A percentile compares a stretch with the other conserved stretches of the same genome.
Evolutionary conservation across 2,329 filamentous ascomycete genomes (phyloP).

Genomic region (Monascus ruber): DNA sequence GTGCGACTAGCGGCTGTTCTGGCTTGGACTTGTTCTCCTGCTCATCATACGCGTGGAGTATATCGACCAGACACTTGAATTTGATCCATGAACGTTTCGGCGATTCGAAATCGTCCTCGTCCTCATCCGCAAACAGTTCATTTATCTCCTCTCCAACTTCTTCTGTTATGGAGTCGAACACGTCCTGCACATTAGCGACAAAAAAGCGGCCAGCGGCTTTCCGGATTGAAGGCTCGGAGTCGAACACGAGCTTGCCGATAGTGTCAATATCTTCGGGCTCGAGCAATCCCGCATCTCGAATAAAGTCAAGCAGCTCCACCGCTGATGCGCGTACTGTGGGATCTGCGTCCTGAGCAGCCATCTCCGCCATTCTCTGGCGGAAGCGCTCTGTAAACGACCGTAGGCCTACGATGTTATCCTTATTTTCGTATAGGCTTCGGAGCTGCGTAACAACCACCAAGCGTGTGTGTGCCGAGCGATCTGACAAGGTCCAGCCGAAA

Average conservation of each 20-base stretch:
- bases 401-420: conserved; percentile 63
- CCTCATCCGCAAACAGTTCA: conserved; percentile 64
- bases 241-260: conserved; percentile 79
- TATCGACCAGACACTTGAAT: conserved; percentile 80
- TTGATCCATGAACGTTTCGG: conserved; percentile 79
- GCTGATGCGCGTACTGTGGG: conserved; percentile 66
- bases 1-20: conserved; percentile 11
- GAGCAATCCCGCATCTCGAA: conserved; percentile 74
- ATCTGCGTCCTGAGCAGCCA: conserved; percentile 79
- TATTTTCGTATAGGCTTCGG: conserved; percentile 63
- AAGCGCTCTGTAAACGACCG: conserved; percentile 92
- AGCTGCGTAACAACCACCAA: conserved; percentile 82
- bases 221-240: conserved; percentile 70
- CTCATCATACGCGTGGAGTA: conserved; percentile 67
- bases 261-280: conserved; percentile 86
- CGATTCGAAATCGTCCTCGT: conserved; percentile 57
- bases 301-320: conserved; percentile 68
- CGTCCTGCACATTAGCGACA: conserved; percentile 70
- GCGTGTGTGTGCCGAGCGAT: conserved; percentile 61
- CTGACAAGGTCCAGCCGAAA: conserved; percentile 88
- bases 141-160: conserved; percentile 71
- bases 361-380: conserved; percentile 75
- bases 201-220: conserved; percentile 89
- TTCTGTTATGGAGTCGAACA: conserved; percentile 67
- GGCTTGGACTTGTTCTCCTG: conserved; percentile 36